phyloP scores from a whole-genome alignment of 1,139 yeast genomes.

The Protomyces lactucae-debilis region DNA sequence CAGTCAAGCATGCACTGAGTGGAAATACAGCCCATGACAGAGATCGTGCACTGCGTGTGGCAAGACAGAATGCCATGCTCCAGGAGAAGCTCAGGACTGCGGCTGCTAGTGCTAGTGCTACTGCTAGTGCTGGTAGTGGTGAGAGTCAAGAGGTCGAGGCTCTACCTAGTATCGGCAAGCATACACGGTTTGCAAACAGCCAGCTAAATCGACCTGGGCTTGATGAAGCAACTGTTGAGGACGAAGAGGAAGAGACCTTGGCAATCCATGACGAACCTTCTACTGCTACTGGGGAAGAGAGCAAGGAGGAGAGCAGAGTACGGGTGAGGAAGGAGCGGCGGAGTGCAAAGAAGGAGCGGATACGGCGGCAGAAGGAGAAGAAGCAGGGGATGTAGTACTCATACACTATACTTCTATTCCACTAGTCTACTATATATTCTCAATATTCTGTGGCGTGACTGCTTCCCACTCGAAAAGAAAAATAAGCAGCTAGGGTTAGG shows the following conservation, averaged over 20 bases:
- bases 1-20: slow-evolving; percentile 5
- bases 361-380: slow-evolving; percentile 10
- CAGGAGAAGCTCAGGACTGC: slow-evolving; percentile 2
- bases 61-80: slow-evolving; percentile 1
- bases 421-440: not conserved
- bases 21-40: slow-evolving; percentile 18
- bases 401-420: not conserved
- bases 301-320: slow-evolving; percentile 2
- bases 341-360: slow-evolving; percentile 15
- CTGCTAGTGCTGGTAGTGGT: not conserved
- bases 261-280: not conserved
- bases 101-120: no score
- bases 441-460: not conserved
- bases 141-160: not conserved
- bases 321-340: slow-evolving; percentile 13
- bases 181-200: slow-evolving; percentile 19
- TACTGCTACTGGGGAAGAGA: slow-evolving; percentile 1
- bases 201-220: not conserved
- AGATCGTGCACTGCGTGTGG: slow-evolving; percentile 8
- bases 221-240: not conserved
- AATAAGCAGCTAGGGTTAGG: not conserved
- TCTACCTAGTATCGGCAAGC: slow-evolving; percentile 2
- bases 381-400: not conserved
- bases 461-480: not conserved
- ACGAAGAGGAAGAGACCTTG: slow-evolving; percentile 1